phyloP scores from a whole-genome alignment of 2,329 filamentous ascomycete species.

The Aspergillus floridensis region DNA sequence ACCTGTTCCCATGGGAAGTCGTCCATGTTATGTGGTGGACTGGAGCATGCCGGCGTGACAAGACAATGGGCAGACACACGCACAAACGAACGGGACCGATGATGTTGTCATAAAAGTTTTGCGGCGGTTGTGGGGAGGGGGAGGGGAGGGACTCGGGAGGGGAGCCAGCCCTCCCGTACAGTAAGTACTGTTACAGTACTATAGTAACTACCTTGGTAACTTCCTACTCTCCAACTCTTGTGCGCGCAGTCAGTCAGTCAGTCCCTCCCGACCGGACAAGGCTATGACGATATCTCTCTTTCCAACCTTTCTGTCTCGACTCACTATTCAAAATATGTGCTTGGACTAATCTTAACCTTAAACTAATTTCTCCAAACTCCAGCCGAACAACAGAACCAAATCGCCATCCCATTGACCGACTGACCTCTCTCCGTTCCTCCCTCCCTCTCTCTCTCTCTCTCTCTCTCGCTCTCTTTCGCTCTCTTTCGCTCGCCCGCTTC shows the following conservation, averaged over 20 bases:
- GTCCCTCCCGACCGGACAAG: slow-evolving; percentile 21
- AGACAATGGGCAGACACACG: slow-evolving; percentile 13
- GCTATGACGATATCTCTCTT: slow-evolving; percentile 17
- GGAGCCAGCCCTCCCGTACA: no score
- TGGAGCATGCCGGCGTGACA: slow-evolving; percentile 29
- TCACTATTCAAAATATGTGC: neutral
- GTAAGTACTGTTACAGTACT: no score
- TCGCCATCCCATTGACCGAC: neutral
- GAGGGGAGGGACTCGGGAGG: neutral
- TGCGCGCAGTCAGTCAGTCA: slow-evolving; percentile 15
- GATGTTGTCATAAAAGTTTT: slow-evolving; percentile 44
- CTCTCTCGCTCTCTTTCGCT: neutral
- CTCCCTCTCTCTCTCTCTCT: no score
- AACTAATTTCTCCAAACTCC: neutral
- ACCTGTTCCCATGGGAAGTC: slow-evolving; percentile 46
- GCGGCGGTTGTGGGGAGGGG: slow-evolving; percentile 24
- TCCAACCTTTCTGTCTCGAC: neutral
- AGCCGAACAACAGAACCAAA: neutral
- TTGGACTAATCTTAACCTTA: neutral
- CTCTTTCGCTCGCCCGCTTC: slow-evolving; percentile 2
- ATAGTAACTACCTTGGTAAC: no score
- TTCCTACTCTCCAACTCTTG: neutral
- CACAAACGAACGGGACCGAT: slow-evolving; percentile 18
- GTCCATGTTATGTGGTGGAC: slow-evolving; percentile 40
- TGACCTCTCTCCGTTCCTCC: no score